phyloP scores from a whole-genome alignment of 2,329 filamentous ascomycete genomes.

The Scedosporium boydii region DNA sequence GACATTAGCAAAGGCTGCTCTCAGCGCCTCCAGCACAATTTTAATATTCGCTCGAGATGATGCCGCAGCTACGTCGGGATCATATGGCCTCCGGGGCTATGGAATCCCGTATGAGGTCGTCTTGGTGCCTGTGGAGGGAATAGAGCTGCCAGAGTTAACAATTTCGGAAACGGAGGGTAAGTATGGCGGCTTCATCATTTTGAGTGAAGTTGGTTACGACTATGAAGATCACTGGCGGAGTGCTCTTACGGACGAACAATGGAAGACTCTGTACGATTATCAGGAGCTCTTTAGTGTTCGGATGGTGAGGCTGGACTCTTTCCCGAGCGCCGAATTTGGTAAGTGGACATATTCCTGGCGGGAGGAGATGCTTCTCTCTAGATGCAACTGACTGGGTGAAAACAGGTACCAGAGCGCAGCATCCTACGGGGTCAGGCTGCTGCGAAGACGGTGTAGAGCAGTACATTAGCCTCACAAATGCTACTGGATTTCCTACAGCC shows the following conservation, averaged over 20 bases:
- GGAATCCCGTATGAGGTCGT: constrained; percentile 49
- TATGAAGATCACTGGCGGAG: constrained; percentile 38
- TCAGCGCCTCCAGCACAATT: constrained; percentile 33
- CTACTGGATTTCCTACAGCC: constrained; percentile 41
- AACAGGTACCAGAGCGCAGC: background rate
- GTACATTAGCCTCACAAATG: constrained; percentile 41
- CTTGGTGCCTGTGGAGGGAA: constrained; percentile 42
- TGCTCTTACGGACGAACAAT: constrained; percentile 46
- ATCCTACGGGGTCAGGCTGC: constrained; percentile 25
- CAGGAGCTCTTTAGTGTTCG: constrained; percentile 47
- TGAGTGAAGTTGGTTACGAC: constrained; percentile 45
- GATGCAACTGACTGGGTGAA: background rate
- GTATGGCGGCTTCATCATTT: constrained; percentile 50
- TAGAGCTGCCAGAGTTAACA: constrained; percentile 42
- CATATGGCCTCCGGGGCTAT: constrained; percentile 48
- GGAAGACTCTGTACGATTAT: constrained; percentile 45
- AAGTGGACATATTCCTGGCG: constrained; percentile 12
- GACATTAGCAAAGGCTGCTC: background rate
- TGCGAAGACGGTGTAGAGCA: constrained; percentile 39
- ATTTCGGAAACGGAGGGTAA: constrained; percentile 38
- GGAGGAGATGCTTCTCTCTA: background rate
- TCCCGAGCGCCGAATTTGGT: constrained; percentile 41
- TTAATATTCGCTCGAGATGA: constrained; percentile 45
- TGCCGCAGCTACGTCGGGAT: constrained; percentile 35
- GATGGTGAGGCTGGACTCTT: constrained; percentile 51